Evolutionary conservation across 1,284 basidiomycete genomes (phyloP).

Genomic region (Puccinia novopanici): DNA sequence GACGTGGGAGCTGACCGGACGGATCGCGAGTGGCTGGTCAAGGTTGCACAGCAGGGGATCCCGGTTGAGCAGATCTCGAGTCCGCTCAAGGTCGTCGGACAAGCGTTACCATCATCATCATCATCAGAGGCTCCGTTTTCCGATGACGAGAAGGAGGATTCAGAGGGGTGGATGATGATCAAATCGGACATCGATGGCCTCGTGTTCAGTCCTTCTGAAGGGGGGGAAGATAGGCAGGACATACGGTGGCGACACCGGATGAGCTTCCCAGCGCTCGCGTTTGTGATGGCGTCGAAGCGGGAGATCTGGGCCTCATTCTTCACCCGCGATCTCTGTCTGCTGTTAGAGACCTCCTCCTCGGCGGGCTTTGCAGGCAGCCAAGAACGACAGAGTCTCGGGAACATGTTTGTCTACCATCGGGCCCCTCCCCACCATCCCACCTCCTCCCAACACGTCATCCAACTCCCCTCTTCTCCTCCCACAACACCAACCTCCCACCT

Average conservation of each 20-base stretch:
- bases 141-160: not conserved
- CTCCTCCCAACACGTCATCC: too few relatives aligned
- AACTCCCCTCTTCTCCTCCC: too few relatives aligned
- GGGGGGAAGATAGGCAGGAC: too few relatives aligned
- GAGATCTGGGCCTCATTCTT: conserved; percentile 24
- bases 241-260: conserved; percentile 18
- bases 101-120: not conserved
- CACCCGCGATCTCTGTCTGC: too few relatives aligned
- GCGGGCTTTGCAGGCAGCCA: too few relatives aligned
- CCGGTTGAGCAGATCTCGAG: conserved; percentile 36
- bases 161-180: conserved; percentile 8
- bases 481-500: too few relatives aligned
- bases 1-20: not conserved
- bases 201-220: conserved; percentile 10
- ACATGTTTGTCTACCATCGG: too few relatives aligned
- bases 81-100: not conserved
- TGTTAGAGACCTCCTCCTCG: too few relatives aligned
- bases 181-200: conserved; percentile 42
- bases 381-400: too few relatives aligned
- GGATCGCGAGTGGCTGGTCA: not conserved
- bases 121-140: not conserved
- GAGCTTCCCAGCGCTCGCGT: conserved; percentile 22
- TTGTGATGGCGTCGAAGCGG: conserved; percentile 42
- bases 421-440: too few relatives aligned
- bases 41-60: not conserved